phyloP scores from a whole-genome alignment of 179 eudicot species.

The Amaranthus tricolor region DNA sequence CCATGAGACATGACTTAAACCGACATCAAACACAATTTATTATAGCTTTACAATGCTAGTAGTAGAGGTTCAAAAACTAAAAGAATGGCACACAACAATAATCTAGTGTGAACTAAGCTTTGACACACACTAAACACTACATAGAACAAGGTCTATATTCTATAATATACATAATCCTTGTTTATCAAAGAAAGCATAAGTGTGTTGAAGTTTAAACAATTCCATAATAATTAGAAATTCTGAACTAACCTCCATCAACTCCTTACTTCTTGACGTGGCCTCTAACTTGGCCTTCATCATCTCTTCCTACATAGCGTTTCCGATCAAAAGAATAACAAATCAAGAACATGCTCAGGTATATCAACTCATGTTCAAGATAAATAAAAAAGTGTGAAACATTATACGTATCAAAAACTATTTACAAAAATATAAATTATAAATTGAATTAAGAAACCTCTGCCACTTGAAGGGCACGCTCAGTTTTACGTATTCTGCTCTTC shows the following conservation, averaged over 20 bases:
- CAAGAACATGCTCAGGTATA: slow-evolving; percentile 4
- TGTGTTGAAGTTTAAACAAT: background rate
- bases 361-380: background rate
- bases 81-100: too few relatives aligned
- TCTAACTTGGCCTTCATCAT: slow-evolving; percentile 76
- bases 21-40: too few relatives aligned
- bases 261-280: slow-evolving; percentile 63
- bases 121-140: background rate
- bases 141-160: background rate
- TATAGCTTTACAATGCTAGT: too few relatives aligned
- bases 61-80: too few relatives aligned
- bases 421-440: too few relatives aligned
- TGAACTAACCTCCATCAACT: slow-evolving; percentile 56
- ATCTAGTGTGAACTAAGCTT: background rate
- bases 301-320: slow-evolving; percentile 55
- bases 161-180: background rate
- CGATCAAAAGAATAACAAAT: background rate
- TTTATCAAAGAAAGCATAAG: background rate
- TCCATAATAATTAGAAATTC: background rate
- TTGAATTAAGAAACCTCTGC: slow-evolving; percentile 53
- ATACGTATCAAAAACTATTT: background rate
- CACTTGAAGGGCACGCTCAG: slow-evolving; percentile 77
- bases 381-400: background rate
- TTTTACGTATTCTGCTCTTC: slow-evolving; percentile 53
- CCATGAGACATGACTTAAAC: too few relatives aligned